Conservation (phyloP, 1,139 yeast species). For the Protomyces pachydermus region DNA sequence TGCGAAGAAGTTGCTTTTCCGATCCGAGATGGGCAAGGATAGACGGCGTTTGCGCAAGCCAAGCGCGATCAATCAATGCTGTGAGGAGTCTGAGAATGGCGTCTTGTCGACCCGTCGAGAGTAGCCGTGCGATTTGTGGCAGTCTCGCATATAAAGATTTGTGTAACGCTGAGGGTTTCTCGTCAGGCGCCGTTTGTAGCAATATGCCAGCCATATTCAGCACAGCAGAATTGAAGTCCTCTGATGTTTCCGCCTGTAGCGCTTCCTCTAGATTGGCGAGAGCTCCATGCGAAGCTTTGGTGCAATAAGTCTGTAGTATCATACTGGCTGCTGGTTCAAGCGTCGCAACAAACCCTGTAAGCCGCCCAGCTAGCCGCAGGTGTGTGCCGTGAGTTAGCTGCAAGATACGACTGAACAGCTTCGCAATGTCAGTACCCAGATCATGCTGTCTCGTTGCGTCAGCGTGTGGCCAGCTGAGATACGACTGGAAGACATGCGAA, state of each 20-base stretch:
- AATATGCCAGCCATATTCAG: background rate
- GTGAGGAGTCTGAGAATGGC: background rate
- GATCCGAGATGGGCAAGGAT: slow-evolving; percentile 56
- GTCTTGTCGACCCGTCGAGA: background rate
- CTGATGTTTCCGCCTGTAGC: background rate
- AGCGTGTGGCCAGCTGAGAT: background rate
- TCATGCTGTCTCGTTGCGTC: background rate
- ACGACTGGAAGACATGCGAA: background rate
- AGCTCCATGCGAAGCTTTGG: background rate
- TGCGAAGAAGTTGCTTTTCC: slow-evolving; percentile 55
- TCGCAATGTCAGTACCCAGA: background rate
- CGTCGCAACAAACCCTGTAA: background rate
- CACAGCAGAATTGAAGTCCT: background rate
- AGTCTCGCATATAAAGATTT: background rate
- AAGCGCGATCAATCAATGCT: background rate
- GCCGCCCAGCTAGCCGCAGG: background rate
- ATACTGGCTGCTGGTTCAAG: background rate
- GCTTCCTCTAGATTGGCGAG: background rate
- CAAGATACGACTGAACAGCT: background rate
- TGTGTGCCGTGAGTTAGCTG: background rate
- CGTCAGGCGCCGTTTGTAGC: background rate
- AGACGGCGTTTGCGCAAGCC: slow-evolving; percentile 44
- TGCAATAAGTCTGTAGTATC: background rate
- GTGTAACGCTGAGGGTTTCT: background rate
- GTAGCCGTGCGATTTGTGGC: background rate